These are phyloP conservation scores for Aschersonia sp. DNA, from an alignment of 2,329 filamentous ascomycete species.

Conservation along the genomic window DNA sequence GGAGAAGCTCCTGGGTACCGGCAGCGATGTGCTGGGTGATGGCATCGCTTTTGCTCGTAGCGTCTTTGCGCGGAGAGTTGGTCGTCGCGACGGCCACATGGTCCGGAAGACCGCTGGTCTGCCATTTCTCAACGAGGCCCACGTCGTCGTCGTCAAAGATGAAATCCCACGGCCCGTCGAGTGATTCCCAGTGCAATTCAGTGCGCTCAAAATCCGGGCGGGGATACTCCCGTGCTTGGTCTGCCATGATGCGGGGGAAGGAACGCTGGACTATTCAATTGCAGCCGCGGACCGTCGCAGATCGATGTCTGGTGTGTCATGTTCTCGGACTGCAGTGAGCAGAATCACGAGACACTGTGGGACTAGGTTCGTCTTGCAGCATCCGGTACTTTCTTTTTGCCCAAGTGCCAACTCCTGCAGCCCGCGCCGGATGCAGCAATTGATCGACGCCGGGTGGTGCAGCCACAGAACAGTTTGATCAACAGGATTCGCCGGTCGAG, in stretches of 20 bases:
- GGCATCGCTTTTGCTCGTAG: conserved; percentile 19
- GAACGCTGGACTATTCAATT: neutral
- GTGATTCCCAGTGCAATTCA: conserved; percentile 39
- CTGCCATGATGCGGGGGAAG: neutral
- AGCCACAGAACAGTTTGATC: no score
- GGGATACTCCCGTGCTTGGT: conserved; percentile 28
- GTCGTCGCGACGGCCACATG: conserved; percentile 16
- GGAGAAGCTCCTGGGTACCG: conserved; percentile 30
- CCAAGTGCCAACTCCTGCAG: no score
- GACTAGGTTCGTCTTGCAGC: no score
- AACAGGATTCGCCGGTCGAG: no score
- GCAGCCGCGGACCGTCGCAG: no score
- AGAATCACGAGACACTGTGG: no score
- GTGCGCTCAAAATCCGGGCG: conserved; percentile 49
- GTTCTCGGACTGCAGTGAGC: no score
- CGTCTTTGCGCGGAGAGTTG: conserved; percentile 8
- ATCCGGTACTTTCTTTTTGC: no score
- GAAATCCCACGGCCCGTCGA: conserved; percentile 51
- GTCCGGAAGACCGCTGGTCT: conserved; percentile 32
- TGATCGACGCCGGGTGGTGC: no score
- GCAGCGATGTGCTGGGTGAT: conserved; percentile 31
- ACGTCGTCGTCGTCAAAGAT: conserved; percentile 50
- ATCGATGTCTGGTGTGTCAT: no score
- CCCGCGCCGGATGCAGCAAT: no score
- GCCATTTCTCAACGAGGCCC: conserved; percentile 39